A percentile compares a stretch with the other conserved stretches of the same genome.
Evolutionary conservation across 2,329 filamentous ascomycete genomes (phyloP).

Genomic region (Zasmidium cellare): DNA sequence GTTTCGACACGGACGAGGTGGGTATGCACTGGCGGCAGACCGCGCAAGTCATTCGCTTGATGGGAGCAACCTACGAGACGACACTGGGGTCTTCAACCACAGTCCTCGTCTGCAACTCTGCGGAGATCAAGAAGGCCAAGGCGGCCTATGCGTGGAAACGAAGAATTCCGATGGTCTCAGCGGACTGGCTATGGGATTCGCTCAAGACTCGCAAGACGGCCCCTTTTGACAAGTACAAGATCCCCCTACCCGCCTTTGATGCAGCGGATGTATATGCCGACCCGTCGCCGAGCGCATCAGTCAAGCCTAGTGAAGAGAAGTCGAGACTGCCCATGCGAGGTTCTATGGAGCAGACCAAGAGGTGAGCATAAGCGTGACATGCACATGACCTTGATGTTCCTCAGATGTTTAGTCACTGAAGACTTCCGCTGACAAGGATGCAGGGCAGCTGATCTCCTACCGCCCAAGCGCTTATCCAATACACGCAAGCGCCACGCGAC

Average conservation of each 20-base stretch:
- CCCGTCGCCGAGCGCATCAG: constrained; percentile 18
- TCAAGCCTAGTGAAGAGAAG: constrained; percentile 5
- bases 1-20: constrained; percentile 13
- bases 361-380: constrained; percentile 10
- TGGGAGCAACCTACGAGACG: constrained; percentile 77
- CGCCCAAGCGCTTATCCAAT: constrained; percentile 32
- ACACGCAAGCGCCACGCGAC: constrained; percentile 31
- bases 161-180: constrained; percentile 76
- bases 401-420: constrained; percentile 1
- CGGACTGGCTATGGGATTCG: constrained; percentile 83
- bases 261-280: constrained; percentile 13
- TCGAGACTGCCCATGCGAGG: background rate
- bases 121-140: constrained; percentile 65
- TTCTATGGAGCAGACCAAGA: constrained; percentile 10
- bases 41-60: constrained; percentile 69
- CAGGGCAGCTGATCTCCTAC: constrained; percentile 16
- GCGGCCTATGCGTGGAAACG: constrained; percentile 72
- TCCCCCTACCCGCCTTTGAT: constrained; percentile 24
- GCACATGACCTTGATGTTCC: background rate
- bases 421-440: constrained; percentile 12
- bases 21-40: constrained; percentile 82
- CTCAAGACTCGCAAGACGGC: constrained; percentile 57
- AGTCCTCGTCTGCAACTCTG: constrained; percentile 65
- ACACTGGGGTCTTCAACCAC: constrained; percentile 70
- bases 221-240: constrained; percentile 42